These are phyloP conservation scores for Aphelidium insulamus DNA, from an alignment of 371 early-diverging fungal species.

Conservation along the genomic window DNA sequence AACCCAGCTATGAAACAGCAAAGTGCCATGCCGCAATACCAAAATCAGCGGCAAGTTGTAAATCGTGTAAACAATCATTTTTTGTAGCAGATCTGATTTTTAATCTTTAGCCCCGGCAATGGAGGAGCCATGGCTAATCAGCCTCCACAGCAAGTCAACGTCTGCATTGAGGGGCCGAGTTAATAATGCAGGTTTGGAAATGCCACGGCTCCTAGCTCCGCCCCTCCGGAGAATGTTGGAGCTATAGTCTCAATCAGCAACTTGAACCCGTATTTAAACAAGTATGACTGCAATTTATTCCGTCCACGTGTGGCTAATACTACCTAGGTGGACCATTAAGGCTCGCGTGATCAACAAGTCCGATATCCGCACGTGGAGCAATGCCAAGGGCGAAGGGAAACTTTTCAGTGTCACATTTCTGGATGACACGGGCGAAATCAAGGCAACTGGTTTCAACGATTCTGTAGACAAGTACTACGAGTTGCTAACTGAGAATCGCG, in stretches of 20 bases:
- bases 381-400: constrained; percentile 54
- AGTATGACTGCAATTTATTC: constrained; percentile 7
- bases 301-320: not conserved
- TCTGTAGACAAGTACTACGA: constrained; percentile 48
- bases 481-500: constrained; percentile 32
- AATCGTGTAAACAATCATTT: too few species aligned
- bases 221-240: constrained; percentile 10
- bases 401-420: constrained; percentile 69
- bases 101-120: constrained; percentile 8
- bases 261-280: constrained; percentile 44
- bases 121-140: constrained; percentile 6
- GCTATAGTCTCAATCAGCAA: constrained; percentile 25
- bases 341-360: constrained; percentile 68
- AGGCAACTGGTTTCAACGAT: constrained; percentile 70
- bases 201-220: constrained; percentile 6
- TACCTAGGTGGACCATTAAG: constrained; percentile 59
- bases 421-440: constrained; percentile 80
- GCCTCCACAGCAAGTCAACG: constrained; percentile 1
- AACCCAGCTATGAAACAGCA: too few species aligned
- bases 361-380: constrained; percentile 57
- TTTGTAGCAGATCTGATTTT: not conserved
- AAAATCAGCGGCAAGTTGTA: too few species aligned
- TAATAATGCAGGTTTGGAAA: constrained; percentile 2
- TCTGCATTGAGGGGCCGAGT: constrained; percentile 5
- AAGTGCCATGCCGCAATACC: too few species aligned